These are phyloP conservation scores for Pseudoturritis turrita DNA, from an alignment of 345 rosid species.

Conservation along the genomic window DNA sequence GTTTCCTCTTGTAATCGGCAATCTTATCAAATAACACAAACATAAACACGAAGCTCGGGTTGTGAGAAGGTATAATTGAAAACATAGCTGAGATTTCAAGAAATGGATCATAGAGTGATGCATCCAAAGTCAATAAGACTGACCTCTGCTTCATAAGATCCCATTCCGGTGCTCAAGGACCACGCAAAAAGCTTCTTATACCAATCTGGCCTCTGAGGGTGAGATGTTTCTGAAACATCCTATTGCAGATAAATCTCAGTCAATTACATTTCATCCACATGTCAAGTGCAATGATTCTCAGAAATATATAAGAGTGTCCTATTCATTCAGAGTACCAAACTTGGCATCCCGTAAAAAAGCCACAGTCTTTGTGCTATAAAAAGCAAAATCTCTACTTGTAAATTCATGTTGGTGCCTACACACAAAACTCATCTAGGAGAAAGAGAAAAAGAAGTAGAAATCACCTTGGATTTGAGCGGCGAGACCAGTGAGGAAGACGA, in stretches of 20 bases:
- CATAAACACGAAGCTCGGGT: background rate
- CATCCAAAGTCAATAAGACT: background rate
- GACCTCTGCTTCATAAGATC: constrained; percentile 71
- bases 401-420: background rate
- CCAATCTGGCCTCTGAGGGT: constrained; percentile 71
- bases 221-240: constrained; percentile 46
- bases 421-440: background rate
- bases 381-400: background rate
- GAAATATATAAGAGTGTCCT: background rate
- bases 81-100: background rate
- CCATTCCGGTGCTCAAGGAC: constrained; percentile 38
- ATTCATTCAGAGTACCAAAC: background rate
- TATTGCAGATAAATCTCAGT: constrained; percentile 13
- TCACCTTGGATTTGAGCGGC: constrained; percentile 36
- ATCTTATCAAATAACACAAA: constrained; percentile 29
- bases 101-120: background rate
- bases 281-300: background rate
- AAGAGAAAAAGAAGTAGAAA: background rate
- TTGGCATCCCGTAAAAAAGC: background rate
- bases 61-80: background rate
- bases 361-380: background rate
- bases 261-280: background rate
- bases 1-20: constrained; percentile 48
- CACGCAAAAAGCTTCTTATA: constrained; percentile 66
- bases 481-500: constrained; percentile 5